Evolutionary conservation across 768 basidiomycete species (phyloP).

Genomic region (Terana coerulea): DNA sequence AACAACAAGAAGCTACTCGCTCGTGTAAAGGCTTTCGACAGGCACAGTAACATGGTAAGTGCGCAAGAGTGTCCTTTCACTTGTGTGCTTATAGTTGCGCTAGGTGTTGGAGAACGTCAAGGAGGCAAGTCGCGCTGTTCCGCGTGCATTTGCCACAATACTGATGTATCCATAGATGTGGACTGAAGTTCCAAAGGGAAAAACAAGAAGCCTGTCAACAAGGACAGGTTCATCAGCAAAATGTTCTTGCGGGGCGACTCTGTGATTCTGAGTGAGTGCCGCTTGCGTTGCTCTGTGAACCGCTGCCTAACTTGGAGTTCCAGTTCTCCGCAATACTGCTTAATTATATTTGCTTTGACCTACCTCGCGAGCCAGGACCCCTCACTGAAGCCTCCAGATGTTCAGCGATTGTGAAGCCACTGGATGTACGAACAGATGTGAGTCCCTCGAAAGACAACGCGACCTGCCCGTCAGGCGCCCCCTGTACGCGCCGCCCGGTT

Average conservation of each 20-base stretch:
- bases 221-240: conserved; percentile 99
- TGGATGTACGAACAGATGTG: too few species aligned
- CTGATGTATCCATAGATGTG: conserved; percentile 70
- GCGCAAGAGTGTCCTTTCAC: background rate
- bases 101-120: conserved; percentile 98
- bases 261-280: conserved; percentile 85
- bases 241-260: conserved; percentile 99
- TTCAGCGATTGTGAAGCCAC: too few species aligned
- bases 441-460: too few species aligned
- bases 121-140: conserved; percentile 55
- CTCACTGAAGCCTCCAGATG: too few species aligned
- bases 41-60: conserved; percentile 97
- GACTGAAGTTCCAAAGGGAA: conserved; percentile 98
- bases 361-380: too few species aligned
- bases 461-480: too few species aligned
- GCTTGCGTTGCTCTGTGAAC: conserved; percentile 9
- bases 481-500: too few species aligned
- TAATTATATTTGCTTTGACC: too few species aligned
- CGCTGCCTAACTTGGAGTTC: conserved; percentile 29
- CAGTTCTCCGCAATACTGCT: conserved; percentile 58
- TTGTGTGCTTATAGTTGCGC: conserved; percentile 8
- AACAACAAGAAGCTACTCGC: conserved; percentile 98
- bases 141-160: background rate
- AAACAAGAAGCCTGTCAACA: conserved; percentile 98
- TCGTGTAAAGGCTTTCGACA: conserved; percentile 96